Evolutionary conservation across 2,329 filamentous ascomycete genomes (phyloP).

Genomic region (Neopestalotiopsis sp.): DNA sequence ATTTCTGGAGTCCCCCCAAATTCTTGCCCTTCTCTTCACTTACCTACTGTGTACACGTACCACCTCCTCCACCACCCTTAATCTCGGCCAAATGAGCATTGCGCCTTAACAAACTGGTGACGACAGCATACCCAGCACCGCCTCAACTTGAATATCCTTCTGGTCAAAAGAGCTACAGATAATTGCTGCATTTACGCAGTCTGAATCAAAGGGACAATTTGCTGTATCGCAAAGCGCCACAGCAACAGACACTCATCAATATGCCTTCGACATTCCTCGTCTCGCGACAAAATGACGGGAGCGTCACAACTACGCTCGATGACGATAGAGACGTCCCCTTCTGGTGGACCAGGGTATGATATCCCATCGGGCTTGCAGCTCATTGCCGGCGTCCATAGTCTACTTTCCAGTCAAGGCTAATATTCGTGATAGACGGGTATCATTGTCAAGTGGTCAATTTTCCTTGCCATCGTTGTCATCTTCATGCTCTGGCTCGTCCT

Average conservation of each 20-base stretch:
- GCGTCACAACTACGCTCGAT: background rate
- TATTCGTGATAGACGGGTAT: conserved; percentile 56
- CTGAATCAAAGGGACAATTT: background rate
- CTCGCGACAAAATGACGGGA: conserved; percentile 12
- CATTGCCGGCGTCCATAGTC: background rate
- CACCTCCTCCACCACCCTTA: background rate
- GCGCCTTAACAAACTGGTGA: background rate
- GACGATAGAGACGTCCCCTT: conserved; percentile 15
- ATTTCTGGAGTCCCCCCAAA: background rate
- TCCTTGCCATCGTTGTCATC: conserved; percentile 64
- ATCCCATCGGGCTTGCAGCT: background rate
- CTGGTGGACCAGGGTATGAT: conserved; percentile 17
- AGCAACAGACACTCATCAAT: background rate
- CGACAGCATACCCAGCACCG: background rate
- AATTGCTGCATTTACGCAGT: background rate
- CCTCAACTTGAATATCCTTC: background rate
- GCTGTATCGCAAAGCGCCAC: background rate
- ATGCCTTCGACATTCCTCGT: conserved; percentile 16
- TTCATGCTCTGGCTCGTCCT: conserved; percentile 68
- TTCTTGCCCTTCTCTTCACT: background rate
- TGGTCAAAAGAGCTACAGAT: background rate
- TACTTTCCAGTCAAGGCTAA: background rate
- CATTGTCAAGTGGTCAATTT: conserved; percentile 75
- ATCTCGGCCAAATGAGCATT: conserved; percentile 2
- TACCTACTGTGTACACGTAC: conserved; percentile 6